A percentile compares a stretch with the other conserved stretches of the same genome.
phyloP scores from a whole-genome alignment of 106 monocot species.

The Apostasia shenzhenica region DNA sequence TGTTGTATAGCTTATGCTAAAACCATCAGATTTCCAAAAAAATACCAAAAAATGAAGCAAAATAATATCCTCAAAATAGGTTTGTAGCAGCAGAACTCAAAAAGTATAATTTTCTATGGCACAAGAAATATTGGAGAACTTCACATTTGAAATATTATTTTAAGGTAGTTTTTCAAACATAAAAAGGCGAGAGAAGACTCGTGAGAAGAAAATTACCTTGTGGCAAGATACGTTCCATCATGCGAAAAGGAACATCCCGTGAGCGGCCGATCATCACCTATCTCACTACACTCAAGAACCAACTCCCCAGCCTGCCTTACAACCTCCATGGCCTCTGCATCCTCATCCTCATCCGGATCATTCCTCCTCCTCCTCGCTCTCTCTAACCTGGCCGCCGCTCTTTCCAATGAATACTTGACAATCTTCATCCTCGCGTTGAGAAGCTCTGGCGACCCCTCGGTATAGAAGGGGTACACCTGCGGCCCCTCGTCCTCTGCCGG shows the following conservation, averaged over 20 bases:
- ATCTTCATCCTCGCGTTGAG: slow-evolving; percentile 52
- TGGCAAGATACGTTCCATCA: slow-evolving; percentile 67
- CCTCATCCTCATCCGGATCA: slow-evolving; percentile 89
- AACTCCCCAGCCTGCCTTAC: slow-evolving; percentile 50
- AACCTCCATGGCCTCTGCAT: slow-evolving; percentile 59
- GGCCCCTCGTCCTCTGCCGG: slow-evolving; percentile 40
- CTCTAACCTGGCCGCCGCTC: slow-evolving; percentile 53
- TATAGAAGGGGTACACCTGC: slow-evolving; percentile 77
- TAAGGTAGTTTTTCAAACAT: too few species aligned
- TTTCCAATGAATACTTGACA: slow-evolving; percentile 46
- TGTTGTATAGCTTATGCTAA: too few species aligned
- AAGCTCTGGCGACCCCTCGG: slow-evolving; percentile 70
- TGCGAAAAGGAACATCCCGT: slow-evolving; percentile 81
- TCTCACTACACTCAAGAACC: slow-evolving; percentile 77
- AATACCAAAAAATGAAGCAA: too few species aligned
- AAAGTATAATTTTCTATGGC: too few species aligned
- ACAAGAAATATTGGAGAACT: too few species aligned
- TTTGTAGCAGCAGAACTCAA: too few species aligned
- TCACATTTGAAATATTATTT: too few species aligned
- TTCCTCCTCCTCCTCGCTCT: slow-evolving; percentile 79
- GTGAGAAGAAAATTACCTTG: slow-evolving; percentile 36
- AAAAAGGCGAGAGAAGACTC: too few species aligned
- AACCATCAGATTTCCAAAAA: too few species aligned
- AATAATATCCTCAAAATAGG: too few species aligned
- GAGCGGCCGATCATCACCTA: slow-evolving; percentile 86